phyloP scores from a whole-genome alignment of 2,329 filamentous ascomycete species.

The Coleophoma cylindrospora region DNA sequence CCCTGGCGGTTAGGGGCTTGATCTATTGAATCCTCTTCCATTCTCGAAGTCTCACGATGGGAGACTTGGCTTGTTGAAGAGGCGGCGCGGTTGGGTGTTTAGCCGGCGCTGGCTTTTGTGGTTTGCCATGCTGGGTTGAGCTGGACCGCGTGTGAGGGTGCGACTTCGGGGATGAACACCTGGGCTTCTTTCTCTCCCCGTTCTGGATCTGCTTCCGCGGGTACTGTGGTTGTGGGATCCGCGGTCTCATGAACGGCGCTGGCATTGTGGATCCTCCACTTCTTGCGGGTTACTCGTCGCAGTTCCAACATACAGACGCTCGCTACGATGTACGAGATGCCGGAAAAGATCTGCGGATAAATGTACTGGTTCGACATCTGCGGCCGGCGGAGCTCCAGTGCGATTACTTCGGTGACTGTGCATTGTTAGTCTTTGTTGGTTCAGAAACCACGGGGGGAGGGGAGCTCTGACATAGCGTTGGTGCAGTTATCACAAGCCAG shows the following conservation, averaged over 20 bases:
- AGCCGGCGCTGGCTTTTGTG: background rate
- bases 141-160: background rate
- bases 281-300: slow-evolving; percentile 3
- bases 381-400: slow-evolving; percentile 30
- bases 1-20: slow-evolving; percentile 1
- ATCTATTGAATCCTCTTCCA: background rate
- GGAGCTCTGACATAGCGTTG: slow-evolving; percentile 28
- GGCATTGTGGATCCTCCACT: background rate
- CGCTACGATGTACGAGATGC: slow-evolving; percentile 28
- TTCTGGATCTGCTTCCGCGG: too few relatives aligned
- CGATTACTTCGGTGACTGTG: slow-evolving; percentile 34
- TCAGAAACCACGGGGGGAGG: background rate
- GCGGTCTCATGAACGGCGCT: background rate
- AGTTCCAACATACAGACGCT: slow-evolving; percentile 27
- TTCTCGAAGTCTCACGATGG: background rate
- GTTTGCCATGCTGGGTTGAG: background rate
- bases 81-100: background rate
- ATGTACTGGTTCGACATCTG: slow-evolving; percentile 24
- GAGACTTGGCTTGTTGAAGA: background rate
- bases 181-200: too few relatives aligned
- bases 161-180: too few relatives aligned
- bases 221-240: too few relatives aligned
- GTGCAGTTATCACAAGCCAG: slow-evolving; percentile 31
- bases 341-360: slow-evolving; percentile 33
- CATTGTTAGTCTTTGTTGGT: background rate